Evolutionary conservation across 192 early-diverging fungal genomes (phyloP).

Genomic region (Pilobolus umbonatus): DNA sequence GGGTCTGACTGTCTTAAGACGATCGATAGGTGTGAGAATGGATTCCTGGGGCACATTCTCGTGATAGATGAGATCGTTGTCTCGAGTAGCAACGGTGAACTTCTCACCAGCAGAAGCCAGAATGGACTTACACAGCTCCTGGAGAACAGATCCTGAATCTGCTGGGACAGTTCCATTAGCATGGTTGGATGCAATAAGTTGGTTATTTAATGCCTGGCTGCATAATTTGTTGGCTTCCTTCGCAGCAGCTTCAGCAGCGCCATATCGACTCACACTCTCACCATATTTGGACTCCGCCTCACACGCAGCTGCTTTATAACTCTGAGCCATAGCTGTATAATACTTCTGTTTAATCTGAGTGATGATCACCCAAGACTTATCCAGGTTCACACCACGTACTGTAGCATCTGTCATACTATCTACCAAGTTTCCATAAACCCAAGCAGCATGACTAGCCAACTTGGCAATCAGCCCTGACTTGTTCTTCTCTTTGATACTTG

Average conservation of each 20-base stretch:
- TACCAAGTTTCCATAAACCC: conserved; percentile 67
- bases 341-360: conserved; percentile 86
- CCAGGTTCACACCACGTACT: conserved; percentile 60
- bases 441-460: conserved; percentile 75
- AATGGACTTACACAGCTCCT: conserved; percentile 68
- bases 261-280: conserved; percentile 72
- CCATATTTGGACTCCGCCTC: conserved; percentile 82
- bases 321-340: conserved; percentile 83
- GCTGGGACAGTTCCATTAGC: conserved; percentile 55
- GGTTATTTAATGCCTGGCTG: conserved; percentile 56
- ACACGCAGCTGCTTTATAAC: conserved; percentile 71
- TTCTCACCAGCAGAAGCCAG: conserved; percentile 66
- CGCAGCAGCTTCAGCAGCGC: conserved; percentile 71
- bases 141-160: conserved; percentile 63
- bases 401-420: conserved; percentile 68
- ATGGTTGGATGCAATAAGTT: conserved; percentile 46
- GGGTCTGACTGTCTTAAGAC: conserved; percentile 77
- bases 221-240: conserved; percentile 85
- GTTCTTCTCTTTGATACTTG: conserved; percentile 83
- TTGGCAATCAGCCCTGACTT: conserved; percentile 85
- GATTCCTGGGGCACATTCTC: conserved; percentile 77
- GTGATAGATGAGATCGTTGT: conserved; percentile 98
- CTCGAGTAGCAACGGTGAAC: conserved; percentile 61
- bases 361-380: conserved; percentile 77
- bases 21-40: conserved; percentile 76